Conservation (phyloP, 2,329 filamentous ascomycete species). For the Apiospora phragmitis region DNA sequence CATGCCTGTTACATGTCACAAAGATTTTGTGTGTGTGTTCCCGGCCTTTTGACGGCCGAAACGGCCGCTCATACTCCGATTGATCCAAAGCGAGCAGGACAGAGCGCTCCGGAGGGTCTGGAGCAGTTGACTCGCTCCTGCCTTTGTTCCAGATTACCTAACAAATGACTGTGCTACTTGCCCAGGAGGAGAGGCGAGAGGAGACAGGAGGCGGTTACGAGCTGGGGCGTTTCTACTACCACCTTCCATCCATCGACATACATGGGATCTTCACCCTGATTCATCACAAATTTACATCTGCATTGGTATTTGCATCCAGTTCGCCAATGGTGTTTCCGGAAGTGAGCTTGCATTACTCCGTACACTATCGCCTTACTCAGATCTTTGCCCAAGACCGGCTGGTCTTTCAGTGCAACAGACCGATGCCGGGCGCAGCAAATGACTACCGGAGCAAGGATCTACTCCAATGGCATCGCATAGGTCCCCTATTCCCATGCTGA, state of each 20-base stretch:
- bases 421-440: slow-evolving; percentile 3
- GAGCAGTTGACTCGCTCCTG: not conserved
- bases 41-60: not conserved
- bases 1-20: not conserved
- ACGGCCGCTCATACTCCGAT: slow-evolving; percentile 7
- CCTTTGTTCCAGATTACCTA: not conserved
- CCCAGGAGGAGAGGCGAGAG: not conserved
- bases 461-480: not conserved
- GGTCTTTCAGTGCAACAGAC: not conserved
- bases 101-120: not conserved
- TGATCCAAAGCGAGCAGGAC: slow-evolving; percentile 1
- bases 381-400: not conserved
- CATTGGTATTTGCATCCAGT: not conserved
- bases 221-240: not conserved
- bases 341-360: not conserved
- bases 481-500: not conserved
- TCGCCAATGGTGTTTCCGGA: not conserved
- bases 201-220: not conserved
- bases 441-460: not conserved
- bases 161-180: not conserved
- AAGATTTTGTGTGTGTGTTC: not conserved
- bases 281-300: not conserved
- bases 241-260: not conserved
- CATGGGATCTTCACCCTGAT: not conserved
- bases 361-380: not conserved